phyloP scores from a whole-genome alignment of 2,329 filamentous ascomycete genomes.

The Proliferodiscus dingleyae region DNA sequence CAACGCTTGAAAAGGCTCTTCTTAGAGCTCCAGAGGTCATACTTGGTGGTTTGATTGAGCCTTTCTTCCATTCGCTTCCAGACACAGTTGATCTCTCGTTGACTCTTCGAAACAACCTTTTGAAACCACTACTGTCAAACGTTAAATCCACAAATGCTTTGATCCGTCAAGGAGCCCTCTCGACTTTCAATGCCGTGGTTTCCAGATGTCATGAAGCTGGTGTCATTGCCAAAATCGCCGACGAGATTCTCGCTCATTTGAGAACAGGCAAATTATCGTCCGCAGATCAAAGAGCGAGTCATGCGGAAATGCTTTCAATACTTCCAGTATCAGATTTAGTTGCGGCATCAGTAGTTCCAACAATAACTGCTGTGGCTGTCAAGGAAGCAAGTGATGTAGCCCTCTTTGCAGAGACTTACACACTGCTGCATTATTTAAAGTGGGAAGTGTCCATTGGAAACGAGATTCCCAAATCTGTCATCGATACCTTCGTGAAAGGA shows the following conservation, averaged over 20 bases:
- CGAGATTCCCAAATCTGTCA: conserved; percentile 59
- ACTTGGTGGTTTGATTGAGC: conserved; percentile 70
- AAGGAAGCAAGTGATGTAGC: conserved; percentile 91
- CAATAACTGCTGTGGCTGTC: conserved; percentile 61
- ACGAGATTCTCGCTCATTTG: conserved; percentile 74
- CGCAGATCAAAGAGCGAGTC: conserved; percentile 76
- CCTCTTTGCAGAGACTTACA: conserved; percentile 67
- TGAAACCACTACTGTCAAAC: conserved; percentile 86
- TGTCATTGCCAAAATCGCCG: conserved; percentile 61
- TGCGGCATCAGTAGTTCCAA: conserved; percentile 61
- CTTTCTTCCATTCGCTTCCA: conserved; percentile 67
- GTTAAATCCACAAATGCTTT: conserved; percentile 80
- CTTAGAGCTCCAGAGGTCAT: conserved; percentile 87
- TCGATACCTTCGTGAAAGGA: conserved; percentile 75
- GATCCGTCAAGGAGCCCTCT: conserved; percentile 71
- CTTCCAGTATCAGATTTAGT: conserved; percentile 56
- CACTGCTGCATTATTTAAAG: conserved; percentile 61
- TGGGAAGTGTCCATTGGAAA: conserved; percentile 57
- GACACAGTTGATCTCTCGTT: conserved; percentile 70
- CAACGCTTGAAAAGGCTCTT: conserved; percentile 81
- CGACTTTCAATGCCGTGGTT: conserved; percentile 69
- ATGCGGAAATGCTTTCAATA: conserved; percentile 73
- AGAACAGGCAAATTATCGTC: conserved; percentile 80
- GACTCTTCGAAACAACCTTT: conserved; percentile 63
- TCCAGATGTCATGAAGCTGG: conserved; percentile 52